These are phyloP conservation scores for Pyrus bretschneideri DNA, from an alignment of 306 rosid genomes.

Conservation along the genomic window DNA sequence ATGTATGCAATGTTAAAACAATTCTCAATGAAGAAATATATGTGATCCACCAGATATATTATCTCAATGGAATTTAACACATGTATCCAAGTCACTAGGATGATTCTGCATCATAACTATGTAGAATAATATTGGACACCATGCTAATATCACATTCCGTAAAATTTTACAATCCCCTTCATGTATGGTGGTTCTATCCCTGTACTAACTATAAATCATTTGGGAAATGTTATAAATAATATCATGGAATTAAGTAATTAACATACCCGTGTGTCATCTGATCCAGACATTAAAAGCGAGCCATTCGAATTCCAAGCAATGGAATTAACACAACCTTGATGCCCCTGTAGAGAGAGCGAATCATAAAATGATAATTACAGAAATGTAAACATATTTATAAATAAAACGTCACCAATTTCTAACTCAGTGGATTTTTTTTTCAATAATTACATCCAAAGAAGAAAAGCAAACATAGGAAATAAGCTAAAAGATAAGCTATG, in stretches of 20 bases:
- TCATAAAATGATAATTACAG: neutral
- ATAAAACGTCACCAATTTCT: neutral
- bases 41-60: neutral
- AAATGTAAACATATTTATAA: neutral
- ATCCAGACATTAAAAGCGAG: conserved; percentile 86
- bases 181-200: neutral
- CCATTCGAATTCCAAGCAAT: conserved; percentile 93
- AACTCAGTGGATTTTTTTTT: neutral
- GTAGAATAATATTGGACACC: neutral
- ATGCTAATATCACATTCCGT: neutral
- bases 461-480: neutral
- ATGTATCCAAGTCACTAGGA: neutral
- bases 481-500: neutral
- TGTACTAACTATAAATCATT: neutral
- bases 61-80: neutral
- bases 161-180: neutral
- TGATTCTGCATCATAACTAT: neutral
- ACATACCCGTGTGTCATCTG: conserved; percentile 87
- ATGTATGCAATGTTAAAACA: neutral
- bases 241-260: neutral
- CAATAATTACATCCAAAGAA: neutral
- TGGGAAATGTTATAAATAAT: neutral
- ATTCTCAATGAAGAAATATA: neutral
- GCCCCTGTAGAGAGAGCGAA: conserved; percentile 48
- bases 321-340: conserved; percentile 85